phyloP scores from a whole-genome alignment of 306 rosid genomes.

The Sicyos baderoa region DNA sequence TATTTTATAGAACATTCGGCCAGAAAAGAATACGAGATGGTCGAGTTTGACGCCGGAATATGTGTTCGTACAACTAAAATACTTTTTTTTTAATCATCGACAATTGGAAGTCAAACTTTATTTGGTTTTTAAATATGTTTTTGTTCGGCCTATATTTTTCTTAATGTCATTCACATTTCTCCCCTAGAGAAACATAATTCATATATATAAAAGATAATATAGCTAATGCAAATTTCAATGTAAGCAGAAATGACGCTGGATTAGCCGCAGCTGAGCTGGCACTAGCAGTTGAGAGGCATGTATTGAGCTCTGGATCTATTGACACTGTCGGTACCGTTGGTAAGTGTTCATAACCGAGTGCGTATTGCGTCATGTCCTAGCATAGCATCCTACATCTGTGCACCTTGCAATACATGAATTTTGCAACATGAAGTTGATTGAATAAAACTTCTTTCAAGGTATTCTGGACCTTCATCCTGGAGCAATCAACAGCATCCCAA shows the following conservation, averaged over 20 bases:
- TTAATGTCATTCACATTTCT: not conserved
- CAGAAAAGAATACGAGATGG: not conserved
- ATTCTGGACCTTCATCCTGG: conserved; percentile 85
- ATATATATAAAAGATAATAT: not conserved
- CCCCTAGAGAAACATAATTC: not conserved
- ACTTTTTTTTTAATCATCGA: not conserved
- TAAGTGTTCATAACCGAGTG: conserved; percentile 26
- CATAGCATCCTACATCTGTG: not conserved
- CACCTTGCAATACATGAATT: not conserved
- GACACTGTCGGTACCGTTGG: conserved; percentile 96
- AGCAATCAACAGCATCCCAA: conserved; percentile 95
- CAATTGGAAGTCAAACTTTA: not conserved
- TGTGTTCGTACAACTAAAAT: not conserved
- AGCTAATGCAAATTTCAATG: conserved; percentile 22
- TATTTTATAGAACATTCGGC: not conserved
- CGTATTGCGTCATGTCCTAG: not conserved
- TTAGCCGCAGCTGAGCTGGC: conserved; percentile 92
- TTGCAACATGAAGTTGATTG: not conserved
- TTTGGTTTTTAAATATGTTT: not conserved
- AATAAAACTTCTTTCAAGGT: conserved; percentile 33
- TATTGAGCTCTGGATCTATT: conserved; percentile 76
- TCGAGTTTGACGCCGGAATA: not conserved
- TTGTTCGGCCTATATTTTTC: not conserved
- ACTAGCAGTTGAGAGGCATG: conserved; percentile 79
- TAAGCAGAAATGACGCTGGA: conserved; percentile 86